Conservation (phyloP, 176 grass and related monocot genomes). For the Ensete ventricosum region DNA sequence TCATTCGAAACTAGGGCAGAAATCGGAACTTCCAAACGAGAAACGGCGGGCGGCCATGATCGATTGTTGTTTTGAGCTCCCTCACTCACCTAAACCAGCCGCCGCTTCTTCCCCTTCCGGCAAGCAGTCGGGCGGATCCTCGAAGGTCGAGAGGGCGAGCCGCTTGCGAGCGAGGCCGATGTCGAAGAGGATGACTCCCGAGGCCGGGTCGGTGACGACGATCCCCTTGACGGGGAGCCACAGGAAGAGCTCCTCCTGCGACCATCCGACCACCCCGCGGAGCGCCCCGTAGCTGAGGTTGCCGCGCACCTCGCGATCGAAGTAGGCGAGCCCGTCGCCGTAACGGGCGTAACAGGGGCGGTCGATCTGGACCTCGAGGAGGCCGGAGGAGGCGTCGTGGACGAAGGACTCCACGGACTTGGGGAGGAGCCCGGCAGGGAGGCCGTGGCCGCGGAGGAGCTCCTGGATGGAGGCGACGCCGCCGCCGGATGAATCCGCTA, state of each 20-base stretch:
- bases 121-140: constrained; percentile 80
- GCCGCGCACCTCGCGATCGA: constrained; percentile 54
- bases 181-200: constrained; percentile 85
- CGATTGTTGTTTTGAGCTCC: constrained; percentile 16
- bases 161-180: constrained; percentile 79
- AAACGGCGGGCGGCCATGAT: constrained; percentile 40
- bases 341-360: constrained; percentile 70
- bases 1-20: background rate
- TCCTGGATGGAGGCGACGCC: constrained; percentile 43
- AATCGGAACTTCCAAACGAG: background rate
- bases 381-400: constrained; percentile 38
- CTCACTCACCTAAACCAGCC: background rate
- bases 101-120: constrained; percentile 12
- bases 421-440: constrained; percentile 72
- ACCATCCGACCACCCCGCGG: constrained; percentile 48
- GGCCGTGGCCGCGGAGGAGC: constrained; percentile 49
- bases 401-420: constrained; percentile 46
- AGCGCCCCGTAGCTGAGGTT: constrained; percentile 80
- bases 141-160: constrained; percentile 68
- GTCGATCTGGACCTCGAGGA: constrained; percentile 48
- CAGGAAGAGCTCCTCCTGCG: constrained; percentile 89
- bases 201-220: constrained; percentile 35
- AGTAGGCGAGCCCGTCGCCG: constrained; percentile 53
- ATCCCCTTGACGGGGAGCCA: constrained; percentile 99
- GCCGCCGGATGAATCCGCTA: background rate